Base-by-base conservation (phyloP, 164 flowering plant species). In the Vitis rotundifolia region DNA sequence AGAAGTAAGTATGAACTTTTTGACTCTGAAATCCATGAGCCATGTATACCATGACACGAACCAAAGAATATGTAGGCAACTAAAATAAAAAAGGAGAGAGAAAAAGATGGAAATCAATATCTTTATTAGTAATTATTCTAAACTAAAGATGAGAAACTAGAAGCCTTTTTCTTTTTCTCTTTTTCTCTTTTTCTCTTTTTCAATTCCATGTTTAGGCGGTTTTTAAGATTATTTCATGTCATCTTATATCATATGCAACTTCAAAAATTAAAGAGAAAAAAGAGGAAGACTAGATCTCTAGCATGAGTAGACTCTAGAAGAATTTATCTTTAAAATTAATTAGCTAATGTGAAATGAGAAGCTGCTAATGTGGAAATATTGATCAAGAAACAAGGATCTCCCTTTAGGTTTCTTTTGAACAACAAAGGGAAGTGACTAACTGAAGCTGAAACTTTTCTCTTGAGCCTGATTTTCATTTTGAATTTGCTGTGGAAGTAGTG, bases 1-100 rank as follows among this genome's bases (percentile, higher is more conserved):
- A 85, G 93, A 77, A 73, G 97, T 89, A 80, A 89, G 90, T 80
- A 54, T 58, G 8, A 67, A 48, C 86, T 79, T 88, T 86, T 86
- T 87, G 79, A 81, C 90, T 59, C 91, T 81, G 83, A 87, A 86
- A 73, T 79, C 79, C 60, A 85, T 78, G 83, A 68, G 48, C 69
- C 37, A 61, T 66, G 50, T 61, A 47, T 73, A 60, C 68, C 71
- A 68, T 70, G 22, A 70, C 47, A 47, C 62, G 47, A 53, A 53
- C 60, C 29, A 61, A 68, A 61, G 19, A 57, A 37, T 37, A 37
- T 37, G 44, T 37, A 37, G 44, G 44, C 7, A 37, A 37, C 44
- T 37, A 37, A 16, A 67, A 55, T 59, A 68, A 13, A 73, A 73
- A 59, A 18, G 48, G 59, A 8, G 28, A 59, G 37, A 49, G 59